Evolutionary conservation across 2,329 filamentous ascomycete genomes (phyloP).

Genomic region (Fusarium brachygibbosum): DNA sequence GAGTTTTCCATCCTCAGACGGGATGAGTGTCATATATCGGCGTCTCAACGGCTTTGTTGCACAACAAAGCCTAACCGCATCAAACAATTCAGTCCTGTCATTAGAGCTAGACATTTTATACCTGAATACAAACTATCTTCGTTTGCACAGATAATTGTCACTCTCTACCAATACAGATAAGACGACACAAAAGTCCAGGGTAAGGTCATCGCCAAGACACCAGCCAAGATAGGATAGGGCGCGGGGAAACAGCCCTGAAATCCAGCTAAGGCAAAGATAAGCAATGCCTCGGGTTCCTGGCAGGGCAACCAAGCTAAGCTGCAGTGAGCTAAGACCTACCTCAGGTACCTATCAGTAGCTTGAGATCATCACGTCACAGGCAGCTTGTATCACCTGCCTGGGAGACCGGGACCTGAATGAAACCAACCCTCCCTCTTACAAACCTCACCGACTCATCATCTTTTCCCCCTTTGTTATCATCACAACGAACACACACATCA

Average conservation of each 20-base stretch:
- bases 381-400: slow-evolving; percentile 38
- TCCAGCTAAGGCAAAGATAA: slow-evolving; percentile 30
- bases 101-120: no score
- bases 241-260: slow-evolving; percentile 4
- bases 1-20: no score
- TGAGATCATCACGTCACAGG: slow-evolving; percentile 40
- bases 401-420: not conserved
- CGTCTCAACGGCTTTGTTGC: no score
- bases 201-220: slow-evolving; percentile 25
- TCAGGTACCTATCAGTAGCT: not conserved
- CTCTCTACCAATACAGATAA: not conserved
- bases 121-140: no score
- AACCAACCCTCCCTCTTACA: slow-evolving; percentile 22
- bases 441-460: not conserved
- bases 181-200: slow-evolving; percentile 5
- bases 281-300: slow-evolving; percentile 43
- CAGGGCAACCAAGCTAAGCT: slow-evolving; percentile 39
- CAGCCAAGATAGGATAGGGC: slow-evolving; percentile 16
- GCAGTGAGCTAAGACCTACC: slow-evolving; percentile 8
- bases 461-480: not conserved
- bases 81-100: no score
- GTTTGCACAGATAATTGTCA: not conserved
- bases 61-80: no score
- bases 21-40: no score
- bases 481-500: not conserved